Base-by-base conservation (phyloP, 2,329 filamentous ascomycete genomes). In the Colletotrichum acutatum region DNA sequence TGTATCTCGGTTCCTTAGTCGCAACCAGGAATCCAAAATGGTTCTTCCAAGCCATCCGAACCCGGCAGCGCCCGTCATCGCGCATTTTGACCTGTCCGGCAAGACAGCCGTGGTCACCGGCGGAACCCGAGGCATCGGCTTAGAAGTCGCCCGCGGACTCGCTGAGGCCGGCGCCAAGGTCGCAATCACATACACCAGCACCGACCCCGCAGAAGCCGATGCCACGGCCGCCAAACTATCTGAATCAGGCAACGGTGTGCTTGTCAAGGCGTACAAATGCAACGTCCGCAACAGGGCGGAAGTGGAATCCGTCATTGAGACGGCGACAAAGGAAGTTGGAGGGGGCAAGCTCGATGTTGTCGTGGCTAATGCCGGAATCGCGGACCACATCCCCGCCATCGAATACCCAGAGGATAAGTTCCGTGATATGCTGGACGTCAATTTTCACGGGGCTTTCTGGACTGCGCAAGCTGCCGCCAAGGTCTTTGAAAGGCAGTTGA, bases 341-440 rank as follows among this genome's bases (percentile, higher is more conserved):
- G 84, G 81, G 52, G 79, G 80, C 5, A 81, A 82, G 32, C 75
- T 85, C 4, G 82, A 85, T 71, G 78, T 86, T 37, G 77, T 84
- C 24, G 83, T 86, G 1, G 84, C 83, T 24, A 85, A 85, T 61
- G 83, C 84, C 4, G 84, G 84, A 2, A 81, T 85, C 42, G 78
- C 80, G 6, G 79, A 79, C 5, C 77, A 84, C 62, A 78, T 81
- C 30, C 77, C 83, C 0, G 82, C 82, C 6, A 70, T 81, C 5
- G 82, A 85, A n/a, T 85, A 84, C 73, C 79, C 81, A 1, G 81
- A 83, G 67, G 82, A 83, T 61, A 78, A 78, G 53, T 85, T 80
- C 74, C 78, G 79, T 5, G 75, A 81, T 24, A 80, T 85, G 46
- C 78, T 84, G 58, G 79, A 82, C 37, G 82, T 85, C 61, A 85